Evolutionary conservation across 2,329 filamentous ascomycete species (phyloP).

Genomic region (Periconia macrospinosa): DNA sequence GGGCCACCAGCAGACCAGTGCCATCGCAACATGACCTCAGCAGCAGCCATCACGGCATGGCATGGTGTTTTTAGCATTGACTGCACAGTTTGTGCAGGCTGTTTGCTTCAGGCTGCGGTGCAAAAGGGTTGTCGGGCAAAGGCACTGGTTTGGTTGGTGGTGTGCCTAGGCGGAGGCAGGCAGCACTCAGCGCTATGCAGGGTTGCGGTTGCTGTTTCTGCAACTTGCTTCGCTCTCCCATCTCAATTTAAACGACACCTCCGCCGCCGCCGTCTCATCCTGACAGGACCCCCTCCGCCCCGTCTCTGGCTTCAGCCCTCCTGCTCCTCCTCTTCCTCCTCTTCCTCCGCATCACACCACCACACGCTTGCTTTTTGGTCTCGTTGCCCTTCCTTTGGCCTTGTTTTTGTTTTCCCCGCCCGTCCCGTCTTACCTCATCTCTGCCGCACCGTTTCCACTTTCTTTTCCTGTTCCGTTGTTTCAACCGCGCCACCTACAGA

Average conservation of each 20-base stretch:
- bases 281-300: slow-evolving; percentile 18
- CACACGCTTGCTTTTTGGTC: slow-evolving; percentile 5
- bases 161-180: slow-evolving; percentile 35
- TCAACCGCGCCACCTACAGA: too few relatives aligned
- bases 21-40: not conserved
- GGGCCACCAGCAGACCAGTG: not conserved
- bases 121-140: too few relatives aligned
- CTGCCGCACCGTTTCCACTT: slow-evolving; percentile 4
- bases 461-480: not conserved
- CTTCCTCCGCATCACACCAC: slow-evolving; percentile 22
- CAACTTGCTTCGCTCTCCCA: not conserved
- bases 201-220: too few relatives aligned
- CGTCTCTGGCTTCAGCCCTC: not conserved
- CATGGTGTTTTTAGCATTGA: too few relatives aligned
- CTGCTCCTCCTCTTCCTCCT: slow-evolving; percentile 17
- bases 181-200: slow-evolving; percentile 36
- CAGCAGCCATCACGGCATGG: too few relatives aligned
- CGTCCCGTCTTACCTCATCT: slow-evolving; percentile 1
- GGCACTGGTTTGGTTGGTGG: too few relatives aligned
- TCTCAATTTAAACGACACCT: not conserved
- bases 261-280: slow-evolving; percentile 16
- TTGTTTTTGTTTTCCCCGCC: slow-evolving; percentile 9
- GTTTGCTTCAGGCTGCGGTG: not conserved
- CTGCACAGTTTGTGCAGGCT: too few relatives aligned
- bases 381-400: not conserved